phyloP scores from a whole-genome alignment of 139 green algal species.

The Ostreobium quekettii region DNA sequence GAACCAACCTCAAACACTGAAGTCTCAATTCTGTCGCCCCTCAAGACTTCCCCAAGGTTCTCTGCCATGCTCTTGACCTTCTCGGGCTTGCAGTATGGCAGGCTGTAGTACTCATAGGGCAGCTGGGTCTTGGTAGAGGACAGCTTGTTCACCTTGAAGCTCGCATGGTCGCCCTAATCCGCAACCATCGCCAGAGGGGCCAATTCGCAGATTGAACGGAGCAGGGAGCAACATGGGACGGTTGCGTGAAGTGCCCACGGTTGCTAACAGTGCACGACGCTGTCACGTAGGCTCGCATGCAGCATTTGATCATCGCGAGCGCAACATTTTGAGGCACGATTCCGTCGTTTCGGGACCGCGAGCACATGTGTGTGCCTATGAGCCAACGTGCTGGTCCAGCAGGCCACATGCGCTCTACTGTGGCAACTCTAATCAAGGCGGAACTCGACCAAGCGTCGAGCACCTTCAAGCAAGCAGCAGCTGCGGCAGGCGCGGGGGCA shows the following conservation, averaged over 20 bases:
- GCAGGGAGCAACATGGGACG: neutral
- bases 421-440: too few species aligned
- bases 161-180: conserved; percentile 76
- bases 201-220: too few species aligned
- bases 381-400: too few species aligned
- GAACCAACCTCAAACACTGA: conserved; percentile 73
- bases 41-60: conserved; percentile 94
- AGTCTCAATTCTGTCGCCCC: conserved; percentile 96
- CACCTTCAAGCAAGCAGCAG: too few species aligned
- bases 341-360: too few species aligned
- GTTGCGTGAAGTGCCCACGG: neutral
- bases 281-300: neutral
- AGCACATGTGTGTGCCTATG: too few species aligned
- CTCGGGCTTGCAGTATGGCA: conserved; percentile 92
- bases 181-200: too few species aligned
- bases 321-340: too few species aligned
- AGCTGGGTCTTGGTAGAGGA: conserved; percentile 86
- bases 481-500: too few species aligned
- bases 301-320: neutral
- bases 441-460: too few species aligned
- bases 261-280: neutral
- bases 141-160: conserved; percentile 95
- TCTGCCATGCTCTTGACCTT: conserved; percentile 82
- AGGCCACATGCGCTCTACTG: too few species aligned
- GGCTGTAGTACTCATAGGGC: conserved; percentile 95